These are phyloP conservation scores for Croton setiger DNA, from an alignment of 441 rosid species.

Conservation along the genomic window DNA sequence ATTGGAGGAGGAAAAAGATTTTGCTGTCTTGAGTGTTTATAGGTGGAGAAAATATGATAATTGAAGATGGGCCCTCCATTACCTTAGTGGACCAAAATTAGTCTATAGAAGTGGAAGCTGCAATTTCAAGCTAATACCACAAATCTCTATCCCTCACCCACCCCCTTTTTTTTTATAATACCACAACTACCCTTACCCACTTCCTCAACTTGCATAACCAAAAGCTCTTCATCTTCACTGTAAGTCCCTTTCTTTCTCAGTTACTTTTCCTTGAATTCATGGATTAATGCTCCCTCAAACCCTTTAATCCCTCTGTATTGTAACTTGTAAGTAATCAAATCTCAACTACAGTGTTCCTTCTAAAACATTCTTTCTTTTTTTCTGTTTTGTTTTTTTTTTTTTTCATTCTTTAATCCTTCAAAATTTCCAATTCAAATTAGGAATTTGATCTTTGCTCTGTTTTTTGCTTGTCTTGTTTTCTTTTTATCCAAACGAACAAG, in stretches of 20 bases:
- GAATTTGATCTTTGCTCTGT: conserved; percentile 9
- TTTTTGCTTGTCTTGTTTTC: background rate
- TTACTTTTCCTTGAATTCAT: conserved; percentile 42
- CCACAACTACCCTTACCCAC: conserved; percentile 39
- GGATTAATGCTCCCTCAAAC: conserved; percentile 26
- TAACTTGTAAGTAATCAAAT: conserved; percentile 4
- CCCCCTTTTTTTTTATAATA: too few species aligned
- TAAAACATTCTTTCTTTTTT: background rate
- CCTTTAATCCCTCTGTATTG: conserved; percentile 10
- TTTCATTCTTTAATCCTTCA: conserved; percentile 7
- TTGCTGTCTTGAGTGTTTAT: conserved; percentile 10
- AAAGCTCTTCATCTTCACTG: conserved; percentile 28
- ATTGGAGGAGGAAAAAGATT: background rate
- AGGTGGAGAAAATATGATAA: conserved; percentile 26
- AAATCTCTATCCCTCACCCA: conserved; percentile 47
- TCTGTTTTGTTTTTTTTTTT: background rate
- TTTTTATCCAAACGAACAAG: conserved; percentile 7
- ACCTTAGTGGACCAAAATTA: conserved; percentile 33
- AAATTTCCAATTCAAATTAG: background rate
- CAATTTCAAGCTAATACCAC: conserved; percentile 44
- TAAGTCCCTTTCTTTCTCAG: conserved; percentile 2
- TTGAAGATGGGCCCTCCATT: conserved; percentile 43
- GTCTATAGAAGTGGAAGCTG: conserved; percentile 47
- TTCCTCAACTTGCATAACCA: conserved; percentile 35
- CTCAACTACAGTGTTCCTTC: conserved; percentile 3